Evolutionary conservation across 352 stramenopile genomes (phyloP).

Genomic region (Blastocystis sp.): DNA sequence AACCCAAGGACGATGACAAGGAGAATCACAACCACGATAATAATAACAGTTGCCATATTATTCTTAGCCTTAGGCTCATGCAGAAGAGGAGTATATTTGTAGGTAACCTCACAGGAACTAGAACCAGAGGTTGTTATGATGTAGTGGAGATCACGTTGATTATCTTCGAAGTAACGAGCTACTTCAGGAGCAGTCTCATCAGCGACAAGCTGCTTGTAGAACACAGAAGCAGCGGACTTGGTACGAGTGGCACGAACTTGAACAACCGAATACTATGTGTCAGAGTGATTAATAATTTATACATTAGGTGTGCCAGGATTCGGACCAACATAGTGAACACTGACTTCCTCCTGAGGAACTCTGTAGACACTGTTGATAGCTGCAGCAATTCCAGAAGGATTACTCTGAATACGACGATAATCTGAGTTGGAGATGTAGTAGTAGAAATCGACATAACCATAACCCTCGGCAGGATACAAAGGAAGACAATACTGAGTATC

Average conservation of each 20-base stretch:
- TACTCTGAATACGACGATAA: not conserved
- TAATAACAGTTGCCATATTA: slow-evolving; percentile 3
- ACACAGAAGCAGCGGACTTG: not conserved
- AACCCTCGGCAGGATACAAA: not conserved
- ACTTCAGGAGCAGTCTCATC: not conserved
- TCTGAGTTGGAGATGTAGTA: not conserved
- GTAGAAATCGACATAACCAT: slow-evolving; percentile 11
- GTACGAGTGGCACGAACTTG: not conserved
- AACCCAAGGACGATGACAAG: slow-evolving; percentile 21
- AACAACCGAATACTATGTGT: not conserved
- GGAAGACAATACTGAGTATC: slow-evolving; percentile 26
- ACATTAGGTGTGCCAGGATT: not conserved
- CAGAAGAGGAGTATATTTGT: not conserved
- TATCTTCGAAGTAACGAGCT: not conserved
- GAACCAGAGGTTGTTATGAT: not conserved
- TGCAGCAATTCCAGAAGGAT: not conserved
- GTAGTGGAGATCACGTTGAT: not conserved
- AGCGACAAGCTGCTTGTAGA: not conserved
- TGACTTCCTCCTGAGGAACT: not conserved
- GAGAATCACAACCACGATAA: slow-evolving; percentile 22
- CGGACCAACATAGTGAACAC: not conserved
- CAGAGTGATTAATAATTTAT: not conserved
- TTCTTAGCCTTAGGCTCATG: slow-evolving; percentile 9
- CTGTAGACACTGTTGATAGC: not conserved
- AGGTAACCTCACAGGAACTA: not conserved